A percentile compares a stretch with the other conserved stretches of the same genome.
These are phyloP conservation scores for Talinum fruticosum DNA, from an alignment of 148 eudicot species.

Conservation along the genomic window DNA sequence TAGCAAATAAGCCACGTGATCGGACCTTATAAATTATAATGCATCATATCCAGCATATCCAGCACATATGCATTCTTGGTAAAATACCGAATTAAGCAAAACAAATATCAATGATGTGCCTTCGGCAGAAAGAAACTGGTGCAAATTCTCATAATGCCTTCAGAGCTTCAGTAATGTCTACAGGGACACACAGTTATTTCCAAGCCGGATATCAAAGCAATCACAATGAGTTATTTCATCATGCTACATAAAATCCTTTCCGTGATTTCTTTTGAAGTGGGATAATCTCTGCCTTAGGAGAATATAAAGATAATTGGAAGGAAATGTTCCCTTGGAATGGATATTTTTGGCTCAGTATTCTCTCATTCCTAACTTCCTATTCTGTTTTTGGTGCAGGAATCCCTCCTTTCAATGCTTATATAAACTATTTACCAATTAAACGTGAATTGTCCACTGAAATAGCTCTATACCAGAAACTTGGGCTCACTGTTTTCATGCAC, in stretches of 20 bases:
- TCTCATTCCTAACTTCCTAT: not conserved
- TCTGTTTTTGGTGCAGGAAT: not conserved
- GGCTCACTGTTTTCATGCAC: not conserved
- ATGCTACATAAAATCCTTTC: not conserved
- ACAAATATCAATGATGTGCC: not conserved
- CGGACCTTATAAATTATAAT: slow-evolving; percentile 5
- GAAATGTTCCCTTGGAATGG: not conserved
- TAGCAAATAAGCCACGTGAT: not conserved
- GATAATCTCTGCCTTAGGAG: not conserved
- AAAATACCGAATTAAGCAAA: not conserved
- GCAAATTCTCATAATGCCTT: not conserved
- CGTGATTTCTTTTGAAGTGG: not conserved
- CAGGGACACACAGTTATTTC: not conserved
- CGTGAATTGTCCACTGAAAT: not conserved
- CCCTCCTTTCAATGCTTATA: not conserved
- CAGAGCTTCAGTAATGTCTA: not conserved
- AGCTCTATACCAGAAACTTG: not conserved
- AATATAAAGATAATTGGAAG: not conserved
- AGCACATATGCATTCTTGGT: not conserved
- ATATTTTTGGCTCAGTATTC: not conserved
- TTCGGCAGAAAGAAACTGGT: not conserved
- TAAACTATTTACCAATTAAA: not conserved
- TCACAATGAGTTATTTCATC: not conserved
- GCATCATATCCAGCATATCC: not conserved
- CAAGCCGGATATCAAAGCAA: not conserved